A percentile compares a stretch with the other conserved stretches of the same genome.
Evolutionary conservation across 768 basidiomycete species (phyloP).

Genomic region (Lepiota venenata): DNA sequence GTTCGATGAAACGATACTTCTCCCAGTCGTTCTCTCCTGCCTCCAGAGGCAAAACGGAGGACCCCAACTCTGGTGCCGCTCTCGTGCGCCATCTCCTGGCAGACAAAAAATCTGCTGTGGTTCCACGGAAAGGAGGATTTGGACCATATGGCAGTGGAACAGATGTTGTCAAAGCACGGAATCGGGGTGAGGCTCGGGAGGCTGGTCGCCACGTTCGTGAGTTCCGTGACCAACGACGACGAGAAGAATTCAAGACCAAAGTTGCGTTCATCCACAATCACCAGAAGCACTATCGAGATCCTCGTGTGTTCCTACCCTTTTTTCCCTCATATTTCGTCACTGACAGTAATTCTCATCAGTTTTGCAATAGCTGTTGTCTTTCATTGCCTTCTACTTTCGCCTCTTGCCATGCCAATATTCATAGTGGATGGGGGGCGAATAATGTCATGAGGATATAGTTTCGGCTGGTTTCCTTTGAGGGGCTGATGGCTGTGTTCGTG

Average conservation of each 20-base stretch:
- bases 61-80: conserved; percentile 70
- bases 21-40: conserved; percentile 67
- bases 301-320: conserved; percentile 41
- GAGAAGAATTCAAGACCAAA: conserved; percentile 82
- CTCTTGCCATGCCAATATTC: conserved; percentile 2
- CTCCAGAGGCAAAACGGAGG: conserved; percentile 43
- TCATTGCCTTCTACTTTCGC: neutral
- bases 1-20: conserved; percentile 83
- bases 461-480: neutral
- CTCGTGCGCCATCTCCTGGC: conserved; percentile 74
- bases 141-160: conserved; percentile 83
- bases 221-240: conserved; percentile 74
- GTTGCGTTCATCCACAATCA: conserved; percentile 76
- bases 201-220: conserved; percentile 85
- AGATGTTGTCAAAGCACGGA: conserved; percentile 85
- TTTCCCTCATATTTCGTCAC: neutral
- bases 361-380: conserved; percentile 22
- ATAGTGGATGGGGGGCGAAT: neutral
- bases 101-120: conserved; percentile 81
- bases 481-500: neutral
- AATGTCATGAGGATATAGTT: neutral
- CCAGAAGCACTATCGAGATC: conserved; percentile 89
- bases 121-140: conserved; percentile 82
- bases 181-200: conserved; percentile 92
- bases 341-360: conserved; percentile 20